Base-by-base conservation (phyloP, 1,284 basidiomycete species). In the Farysia itapuensis region DNA sequence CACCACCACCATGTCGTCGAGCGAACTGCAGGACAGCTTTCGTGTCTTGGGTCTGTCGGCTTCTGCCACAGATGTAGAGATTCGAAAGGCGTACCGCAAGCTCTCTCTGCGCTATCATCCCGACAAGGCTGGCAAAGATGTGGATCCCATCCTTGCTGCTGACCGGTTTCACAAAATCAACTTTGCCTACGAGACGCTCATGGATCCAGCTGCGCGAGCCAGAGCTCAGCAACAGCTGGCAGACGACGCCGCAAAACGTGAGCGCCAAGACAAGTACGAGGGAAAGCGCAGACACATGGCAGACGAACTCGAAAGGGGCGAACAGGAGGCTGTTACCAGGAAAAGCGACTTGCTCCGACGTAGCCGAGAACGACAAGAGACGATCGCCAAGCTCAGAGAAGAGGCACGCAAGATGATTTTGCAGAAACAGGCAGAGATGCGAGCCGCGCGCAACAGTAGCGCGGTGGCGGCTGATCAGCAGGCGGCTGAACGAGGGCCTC, bases 141-240 rank as follows among this genome's bases (percentile, higher is more conserved):
- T 72, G 12, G 56, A 64, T 18, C 64, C 72, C 4, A 56, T 52
- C 8, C 35, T 66, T 33, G 69, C 77, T 82, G 88, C 88, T 3
- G 82, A 84, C 43, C 88, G 89, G 74, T 95, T 95, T 75, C 89
- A 93, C 74, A 85, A 87, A 53, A 84, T 96, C 43, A 90, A 87
- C 39, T 82, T 88, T 45, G 87, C 91, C 0, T 88, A 90, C 59
- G 88, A 90, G 64, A 82, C 92, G 15, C 81, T 96, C 3, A 84
- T 89, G 47, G 89, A 94, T 67, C 88, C 88, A 0, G 79, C 87
- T 6, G 85, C 88, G 39, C 85, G 90, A 18, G 82, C 88, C n/a
- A 88, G 86, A 4, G 80, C 93, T 29, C 89, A 92, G 70, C 86
- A 86, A 1, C 87, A 87, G 70, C 79, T 88, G 8, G 85, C 88